Evolutionary conservation across 352 stramenopile genomes (phyloP).

Genomic region (Globisporangium echinulatum): DNA sequence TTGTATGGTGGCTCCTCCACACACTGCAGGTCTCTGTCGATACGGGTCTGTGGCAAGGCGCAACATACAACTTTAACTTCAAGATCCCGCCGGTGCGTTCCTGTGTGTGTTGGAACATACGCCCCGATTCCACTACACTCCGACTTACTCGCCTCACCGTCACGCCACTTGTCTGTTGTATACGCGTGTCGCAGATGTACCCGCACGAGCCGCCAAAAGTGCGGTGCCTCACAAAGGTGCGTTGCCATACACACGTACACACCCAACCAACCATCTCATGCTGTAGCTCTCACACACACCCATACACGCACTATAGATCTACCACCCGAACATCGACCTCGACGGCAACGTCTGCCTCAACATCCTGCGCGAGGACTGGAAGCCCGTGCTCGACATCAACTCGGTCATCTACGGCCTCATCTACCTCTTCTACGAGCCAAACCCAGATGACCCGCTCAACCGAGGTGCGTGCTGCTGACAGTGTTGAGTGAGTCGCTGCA

Average conservation of each 20-base stretch:
- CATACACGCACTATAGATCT: constrained; percentile 65
- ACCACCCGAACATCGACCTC: constrained; percentile 98
- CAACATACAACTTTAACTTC: constrained; percentile 97
- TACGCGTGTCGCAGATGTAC: constrained; percentile 52
- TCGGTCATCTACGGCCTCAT: constrained; percentile 99
- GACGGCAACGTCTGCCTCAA: constrained; percentile 98
- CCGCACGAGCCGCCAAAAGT: constrained; percentile 98
- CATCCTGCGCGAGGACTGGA: constrained; percentile 98
- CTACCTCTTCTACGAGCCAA: constrained; percentile 99
- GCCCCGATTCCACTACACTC: too few relatives aligned
- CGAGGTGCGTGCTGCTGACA: constrained; percentile 33
- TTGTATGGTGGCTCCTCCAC: constrained; percentile 18
- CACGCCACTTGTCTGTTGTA: too few relatives aligned
- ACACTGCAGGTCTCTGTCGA: constrained; percentile 82
- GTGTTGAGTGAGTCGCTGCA: background rate
- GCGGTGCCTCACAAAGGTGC: constrained; percentile 91
- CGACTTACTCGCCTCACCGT: background rate
- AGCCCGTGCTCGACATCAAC: constrained; percentile 98
- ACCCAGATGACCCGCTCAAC: constrained; percentile 98
- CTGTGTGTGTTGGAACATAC: background rate
- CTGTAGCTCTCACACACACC: background rate
- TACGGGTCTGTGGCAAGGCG: constrained; percentile 95
- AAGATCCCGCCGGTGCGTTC: constrained; percentile 90
- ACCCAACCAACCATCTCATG: background rate
- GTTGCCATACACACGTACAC: background rate